These are phyloP conservation scores for Thielaviopsis cerberus DNA, from an alignment of 2,329 filamentous ascomycete species.

Conservation along the genomic window DNA sequence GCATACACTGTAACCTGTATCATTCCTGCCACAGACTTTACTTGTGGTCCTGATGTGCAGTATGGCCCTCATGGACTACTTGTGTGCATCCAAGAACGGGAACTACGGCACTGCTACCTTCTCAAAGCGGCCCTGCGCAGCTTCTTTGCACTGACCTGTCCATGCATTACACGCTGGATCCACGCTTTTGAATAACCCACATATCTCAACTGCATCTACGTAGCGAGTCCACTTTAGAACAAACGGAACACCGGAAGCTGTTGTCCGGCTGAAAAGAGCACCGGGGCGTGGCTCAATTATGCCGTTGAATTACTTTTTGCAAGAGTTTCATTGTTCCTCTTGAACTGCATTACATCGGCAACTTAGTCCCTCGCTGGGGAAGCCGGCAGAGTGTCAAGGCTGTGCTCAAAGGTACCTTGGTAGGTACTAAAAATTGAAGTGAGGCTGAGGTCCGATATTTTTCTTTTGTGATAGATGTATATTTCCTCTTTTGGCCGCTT, in stretches of 20 bases:
- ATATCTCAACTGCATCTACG: not conserved
- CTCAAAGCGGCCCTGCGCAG: not conserved
- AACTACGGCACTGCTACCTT: not conserved
- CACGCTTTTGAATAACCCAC: not conserved
- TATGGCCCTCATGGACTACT: not conserved
- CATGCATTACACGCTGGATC: not conserved
- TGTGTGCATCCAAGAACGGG: not conserved
- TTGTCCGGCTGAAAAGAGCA: not conserved
- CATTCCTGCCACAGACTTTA: not conserved
- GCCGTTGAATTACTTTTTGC: not conserved
- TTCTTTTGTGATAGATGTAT: too few relatives aligned
- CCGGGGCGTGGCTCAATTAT: not conserved
- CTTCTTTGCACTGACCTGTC: not conserved
- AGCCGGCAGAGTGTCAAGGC: not conserved
- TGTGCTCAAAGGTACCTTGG: not conserved
- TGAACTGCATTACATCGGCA: not conserved
- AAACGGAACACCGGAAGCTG: not conserved
- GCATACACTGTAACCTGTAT: not conserved
- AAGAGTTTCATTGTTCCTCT: not conserved
- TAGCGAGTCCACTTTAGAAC: not conserved
- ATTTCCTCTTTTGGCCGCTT: too few relatives aligned
- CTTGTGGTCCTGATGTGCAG: not conserved
- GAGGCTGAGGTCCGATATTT: too few relatives aligned
- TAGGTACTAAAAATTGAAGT: not conserved
- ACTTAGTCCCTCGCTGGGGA: not conserved